Base-by-base conservation (phyloP, 257 asterid genomes). In the Gentiana macrophylla region DNA sequence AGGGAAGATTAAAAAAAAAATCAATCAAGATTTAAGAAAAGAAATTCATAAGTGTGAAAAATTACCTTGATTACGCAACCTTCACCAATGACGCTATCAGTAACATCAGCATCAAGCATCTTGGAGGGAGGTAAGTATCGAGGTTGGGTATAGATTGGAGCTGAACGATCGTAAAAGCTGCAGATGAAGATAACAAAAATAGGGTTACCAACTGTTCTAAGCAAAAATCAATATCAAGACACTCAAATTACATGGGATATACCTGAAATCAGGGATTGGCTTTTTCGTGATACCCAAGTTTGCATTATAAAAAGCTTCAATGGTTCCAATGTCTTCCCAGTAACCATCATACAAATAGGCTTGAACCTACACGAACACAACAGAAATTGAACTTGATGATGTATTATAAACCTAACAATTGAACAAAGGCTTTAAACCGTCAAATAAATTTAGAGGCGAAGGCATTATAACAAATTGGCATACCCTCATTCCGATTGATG, bases 261-360 rank as follows among this genome's bases (percentile, higher is more conserved):
- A 86, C 97, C 94, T 89, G 72, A 89, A 89, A 75, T 89, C 97
- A 56, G 97, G 97, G 52, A 89, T 74, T 12, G 97, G 97, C 71
- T 86, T 89, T 57, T 89, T 89, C 4, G 95, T 89, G 65, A 89
- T 86, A 51, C 97, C 95, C 46, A 89, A 74, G 75, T 89, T 89
- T 55, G 97, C 97, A 70, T 89, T 89, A 70, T 89, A 89, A 75
- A 89, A 89, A 64, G 97, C 97, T 77, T 89, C 97, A 68, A 89
- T 89, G 12, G 97, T 89, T 62, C 97, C 97, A 70, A 89, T 89
- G 70, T 89, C 97, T 75, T 89, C 97, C 97, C 95, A 89, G 77
- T 89, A 89, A 66, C 97, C 97, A 66, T 89, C 95, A 68, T 75
- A 89, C 68, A 89, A 72, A 75, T 89, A 82, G 54, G 97, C 97